phyloP scores from a whole-genome alignment of 768 basidiomycete genomes.

The Scleroderma bovista region DNA sequence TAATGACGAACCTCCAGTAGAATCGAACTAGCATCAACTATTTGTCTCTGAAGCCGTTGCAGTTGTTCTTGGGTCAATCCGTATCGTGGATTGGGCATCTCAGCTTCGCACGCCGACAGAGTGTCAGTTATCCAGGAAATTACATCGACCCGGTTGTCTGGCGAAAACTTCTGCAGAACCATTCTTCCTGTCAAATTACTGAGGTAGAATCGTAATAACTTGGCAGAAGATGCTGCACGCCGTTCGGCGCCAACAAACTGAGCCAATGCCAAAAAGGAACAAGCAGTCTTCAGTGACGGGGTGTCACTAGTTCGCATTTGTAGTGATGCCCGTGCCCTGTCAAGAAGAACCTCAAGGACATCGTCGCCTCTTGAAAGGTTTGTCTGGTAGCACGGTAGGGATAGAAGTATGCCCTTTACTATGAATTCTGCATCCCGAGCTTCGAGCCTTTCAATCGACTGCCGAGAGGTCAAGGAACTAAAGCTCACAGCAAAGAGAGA shows the following conservation, averaged over 20 bases:
- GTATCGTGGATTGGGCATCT: constrained; percentile 19
- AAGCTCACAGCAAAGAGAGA: not conserved
- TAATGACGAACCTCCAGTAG: constrained; percentile 38
- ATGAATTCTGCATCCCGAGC: constrained; percentile 40
- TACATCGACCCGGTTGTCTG: constrained; percentile 40
- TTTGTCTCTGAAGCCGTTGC: constrained; percentile 37
- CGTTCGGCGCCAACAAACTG: constrained; percentile 38
- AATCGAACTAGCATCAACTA: constrained; percentile 45
- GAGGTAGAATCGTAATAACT: constrained; percentile 51
- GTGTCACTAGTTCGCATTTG: constrained; percentile 27
- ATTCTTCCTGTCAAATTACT: constrained; percentile 38
- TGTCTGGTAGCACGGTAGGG: constrained; percentile 40
- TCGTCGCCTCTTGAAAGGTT: constrained; percentile 33
- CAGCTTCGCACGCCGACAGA: constrained; percentile 35
- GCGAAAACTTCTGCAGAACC: constrained; percentile 40
- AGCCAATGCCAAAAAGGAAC: constrained; percentile 44
- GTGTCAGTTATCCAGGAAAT: constrained; percentile 42
- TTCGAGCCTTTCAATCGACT: constrained; percentile 49
- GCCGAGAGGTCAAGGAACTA: constrained; percentile 4
- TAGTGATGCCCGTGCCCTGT: constrained; percentile 30
- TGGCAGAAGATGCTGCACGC: constrained; percentile 36
- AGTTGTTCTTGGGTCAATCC: constrained; percentile 25
- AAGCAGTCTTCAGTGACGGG: constrained; percentile 31
- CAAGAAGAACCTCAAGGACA: constrained; percentile 36
- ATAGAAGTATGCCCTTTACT: constrained; percentile 48